These are phyloP conservation scores for Marasmius sp. DNA, from an alignment of 1,284 basidiomycete genomes.

Conservation along the genomic window DNA sequence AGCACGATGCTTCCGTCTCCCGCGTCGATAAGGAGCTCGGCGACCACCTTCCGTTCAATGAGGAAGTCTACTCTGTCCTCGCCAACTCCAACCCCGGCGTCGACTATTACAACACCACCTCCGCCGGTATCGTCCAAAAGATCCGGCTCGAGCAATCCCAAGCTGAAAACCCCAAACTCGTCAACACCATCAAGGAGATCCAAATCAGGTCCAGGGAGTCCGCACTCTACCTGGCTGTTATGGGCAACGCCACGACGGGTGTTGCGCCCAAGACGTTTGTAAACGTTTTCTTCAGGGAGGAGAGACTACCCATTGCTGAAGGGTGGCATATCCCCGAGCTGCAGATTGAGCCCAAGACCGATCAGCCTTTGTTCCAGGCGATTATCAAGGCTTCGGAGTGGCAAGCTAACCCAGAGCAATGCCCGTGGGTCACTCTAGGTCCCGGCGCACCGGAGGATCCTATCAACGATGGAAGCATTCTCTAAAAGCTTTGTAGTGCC, in stretches of 20 bases:
- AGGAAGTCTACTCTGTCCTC: slow-evolving; percentile 17
- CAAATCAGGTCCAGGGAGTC: slow-evolving; percentile 15
- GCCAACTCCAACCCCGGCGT: slow-evolving; percentile 22
- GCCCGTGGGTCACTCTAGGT: not conserved
- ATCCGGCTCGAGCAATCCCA: slow-evolving; percentile 16
- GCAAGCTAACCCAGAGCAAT: not conserved
- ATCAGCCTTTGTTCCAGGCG: slow-evolving; percentile 7
- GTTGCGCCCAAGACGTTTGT: slow-evolving; percentile 20
- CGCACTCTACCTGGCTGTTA: slow-evolving; percentile 15
- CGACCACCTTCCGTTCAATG: slow-evolving; percentile 20
- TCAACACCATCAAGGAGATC: slow-evolving; percentile 21
- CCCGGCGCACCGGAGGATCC: not conserved
- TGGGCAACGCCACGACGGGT: slow-evolving; percentile 20
- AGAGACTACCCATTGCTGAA: slow-evolving; percentile 13
- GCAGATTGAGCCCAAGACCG: slow-evolving; percentile 10
- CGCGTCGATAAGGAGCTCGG: slow-evolving; percentile 18
- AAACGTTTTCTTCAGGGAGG: slow-evolving; percentile 13
- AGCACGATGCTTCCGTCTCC: slow-evolving; percentile 7
- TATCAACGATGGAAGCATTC: not conserved
- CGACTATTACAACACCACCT: slow-evolving; percentile 19
- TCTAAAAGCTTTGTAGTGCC: not conserved
- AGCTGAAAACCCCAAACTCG: slow-evolving; percentile 16
- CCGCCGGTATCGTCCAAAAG: slow-evolving; percentile 18
- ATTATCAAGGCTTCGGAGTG: slow-evolving; percentile 6
- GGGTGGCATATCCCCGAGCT: slow-evolving; percentile 12